phyloP scores from a whole-genome alignment of 805 yeast genomes.

The Candida lessepsii region DNA sequence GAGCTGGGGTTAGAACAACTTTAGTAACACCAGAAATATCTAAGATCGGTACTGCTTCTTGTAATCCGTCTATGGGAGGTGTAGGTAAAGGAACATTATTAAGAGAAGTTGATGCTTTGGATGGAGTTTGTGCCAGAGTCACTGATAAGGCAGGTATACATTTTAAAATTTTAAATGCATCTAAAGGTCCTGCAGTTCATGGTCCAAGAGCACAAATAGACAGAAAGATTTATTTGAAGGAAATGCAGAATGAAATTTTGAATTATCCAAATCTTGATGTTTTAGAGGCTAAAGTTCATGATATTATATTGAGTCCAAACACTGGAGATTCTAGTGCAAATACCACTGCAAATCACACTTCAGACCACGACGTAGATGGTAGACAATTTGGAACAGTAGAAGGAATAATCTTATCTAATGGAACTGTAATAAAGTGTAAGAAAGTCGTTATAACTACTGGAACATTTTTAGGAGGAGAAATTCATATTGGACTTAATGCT shows the following conservation, averaged over 20 bases:
- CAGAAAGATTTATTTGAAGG: conserved; percentile 68
- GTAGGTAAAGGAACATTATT: conserved; percentile 94
- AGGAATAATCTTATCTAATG: conserved; percentile 76
- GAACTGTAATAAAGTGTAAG: conserved; percentile 55
- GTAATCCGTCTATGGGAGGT: conserved; percentile 98
- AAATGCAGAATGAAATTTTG: conserved; percentile 71
- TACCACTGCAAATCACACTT: too few relatives aligned
- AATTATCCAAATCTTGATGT: conserved; percentile 58
- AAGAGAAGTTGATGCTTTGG: conserved; percentile 93
- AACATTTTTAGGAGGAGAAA: conserved; percentile 91
- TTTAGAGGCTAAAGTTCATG: conserved; percentile 77
- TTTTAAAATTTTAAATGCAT: conserved; percentile 78
- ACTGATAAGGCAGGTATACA: conserved; percentile 93
- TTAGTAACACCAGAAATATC: conserved; percentile 72
- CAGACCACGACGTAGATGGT: conserved; percentile 28
- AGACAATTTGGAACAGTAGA: conserved; percentile 46
- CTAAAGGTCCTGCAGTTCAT: conserved; percentile 96
- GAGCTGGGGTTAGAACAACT: conserved; percentile 70
- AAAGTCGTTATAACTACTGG: conserved; percentile 92
- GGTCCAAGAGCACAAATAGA: conserved; percentile 98
- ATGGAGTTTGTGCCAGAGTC: conserved; percentile 84
- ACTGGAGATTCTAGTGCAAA: too few relatives aligned
- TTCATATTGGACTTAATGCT: conserved; percentile 79
- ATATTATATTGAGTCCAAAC: conserved; percentile 60
- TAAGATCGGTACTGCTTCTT: conserved; percentile 91